These are phyloP conservation scores for Tricholoma sp. DNA, from an alignment of 768 basidiomycete species.

Conservation along the genomic window DNA sequence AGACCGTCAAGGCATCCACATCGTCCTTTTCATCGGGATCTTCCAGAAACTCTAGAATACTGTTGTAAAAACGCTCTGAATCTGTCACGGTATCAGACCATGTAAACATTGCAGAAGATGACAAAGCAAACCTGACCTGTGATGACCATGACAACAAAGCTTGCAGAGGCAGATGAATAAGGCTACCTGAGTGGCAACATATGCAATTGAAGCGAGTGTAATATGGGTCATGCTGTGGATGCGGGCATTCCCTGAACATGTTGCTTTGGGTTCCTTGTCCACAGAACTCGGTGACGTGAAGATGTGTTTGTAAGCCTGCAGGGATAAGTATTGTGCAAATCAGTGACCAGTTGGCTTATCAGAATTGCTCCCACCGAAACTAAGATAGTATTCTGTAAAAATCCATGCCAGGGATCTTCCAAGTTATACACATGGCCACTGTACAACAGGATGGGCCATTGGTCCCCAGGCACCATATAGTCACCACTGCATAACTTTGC, in stretches of 20 bases:
- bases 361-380: background rate
- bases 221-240: background rate
- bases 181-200: background rate
- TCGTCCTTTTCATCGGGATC: slow-evolving; percentile 9
- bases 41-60: slow-evolving; percentile 10
- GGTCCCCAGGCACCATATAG: slow-evolving; percentile 13
- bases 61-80: slow-evolving; percentile 13
- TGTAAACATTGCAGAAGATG: slow-evolving; percentile 9
- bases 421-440: background rate
- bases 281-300: slow-evolving; percentile 4
- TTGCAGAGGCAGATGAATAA: background rate
- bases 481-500: slow-evolving; percentile 3
- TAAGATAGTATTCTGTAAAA: background rate
- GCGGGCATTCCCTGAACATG: background rate
- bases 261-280: background rate
- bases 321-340: background rate
- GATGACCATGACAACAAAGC: background rate
- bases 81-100: slow-evolving; percentile 10
- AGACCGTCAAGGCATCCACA: slow-evolving; percentile 3
- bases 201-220: background rate
- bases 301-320: slow-evolving; percentile 6
- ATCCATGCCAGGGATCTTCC: background rate
- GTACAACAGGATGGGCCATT: slow-evolving; percentile 15
- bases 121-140: slow-evolving; percentile 7
- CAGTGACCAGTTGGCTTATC: background rate